Base-by-base conservation (phyloP, 78 protist species). In the Cavenderia fasciculata region DNA sequence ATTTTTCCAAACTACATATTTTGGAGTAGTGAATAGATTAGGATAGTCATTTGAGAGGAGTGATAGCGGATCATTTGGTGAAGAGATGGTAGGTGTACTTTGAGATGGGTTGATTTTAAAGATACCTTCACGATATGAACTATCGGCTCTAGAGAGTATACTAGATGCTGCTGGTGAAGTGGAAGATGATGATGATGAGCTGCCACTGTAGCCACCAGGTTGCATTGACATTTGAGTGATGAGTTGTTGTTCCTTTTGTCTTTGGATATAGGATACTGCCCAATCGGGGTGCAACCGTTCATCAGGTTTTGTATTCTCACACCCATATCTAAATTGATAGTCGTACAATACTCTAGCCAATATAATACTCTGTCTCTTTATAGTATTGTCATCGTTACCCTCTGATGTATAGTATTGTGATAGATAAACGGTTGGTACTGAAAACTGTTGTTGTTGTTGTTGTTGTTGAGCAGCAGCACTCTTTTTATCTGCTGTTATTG, bases 361-460 rank as follows among this genome's bases (percentile, higher is more conserved):
- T 21, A 82, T 54, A 4, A 71, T 54, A 18, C 59, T 65, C 46
- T 82, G 89, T 56, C 89, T 21, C 44, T 68, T 65, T 43, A 31
- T 23, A 51, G 40, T 66, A 34, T 52, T 41, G 18, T 65, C 43
- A 54, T 82, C 46, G n/a, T 82, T 82, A 2, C 89, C 89, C 7
- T 82, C 77, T 25, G 76, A 52, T 38, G 89, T 68, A 43, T 82
- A 82, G 54, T 56, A 82, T 29, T 82, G 89, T 33, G 89, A 82
- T 14, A 66, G 56, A 56, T 68, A 82, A 18, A 82, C 62, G 25
- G 43, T 21, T 12, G 43, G 25, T 16, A 19, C 33, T 34, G 44
- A 25, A 1, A 1, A 4, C 25, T 36, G 75, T 41, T 49, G 68
- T 2, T 34, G 51, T 27, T 51, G 59, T 25, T 62, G 87, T 40